A percentile compares a stretch with the other conserved stretches of the same genome.
These are phyloP conservation scores for Solanum pimpinellifolium DNA, from an alignment of 257 asterid species.

Conservation along the genomic window DNA sequence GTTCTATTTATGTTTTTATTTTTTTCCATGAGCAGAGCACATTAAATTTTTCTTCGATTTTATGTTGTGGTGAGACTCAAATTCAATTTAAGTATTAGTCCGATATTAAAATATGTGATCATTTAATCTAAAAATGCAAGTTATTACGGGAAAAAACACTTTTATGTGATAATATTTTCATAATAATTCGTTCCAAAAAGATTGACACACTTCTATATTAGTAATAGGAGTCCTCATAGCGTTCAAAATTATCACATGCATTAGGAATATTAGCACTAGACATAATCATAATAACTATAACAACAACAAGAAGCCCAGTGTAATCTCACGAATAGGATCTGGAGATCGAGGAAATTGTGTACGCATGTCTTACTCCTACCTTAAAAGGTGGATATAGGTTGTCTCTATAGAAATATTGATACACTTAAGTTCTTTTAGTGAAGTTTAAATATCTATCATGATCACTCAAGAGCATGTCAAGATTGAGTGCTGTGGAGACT, in stretches of 20 bases:
- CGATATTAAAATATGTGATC: neutral
- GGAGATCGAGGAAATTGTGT: no score
- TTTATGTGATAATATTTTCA: neutral
- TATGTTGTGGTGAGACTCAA: neutral
- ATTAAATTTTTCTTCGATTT: neutral
- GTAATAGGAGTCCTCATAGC: neutral
- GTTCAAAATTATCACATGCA: neutral
- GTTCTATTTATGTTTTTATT: no score
- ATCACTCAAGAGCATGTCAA: conserved; percentile 17
- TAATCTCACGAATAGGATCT: neutral
- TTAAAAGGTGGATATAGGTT: neutral
- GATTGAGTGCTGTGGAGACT: conserved; percentile 21
- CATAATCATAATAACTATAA: neutral
- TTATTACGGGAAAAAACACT: neutral
- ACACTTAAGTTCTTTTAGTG: neutral
- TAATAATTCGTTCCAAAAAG: neutral
- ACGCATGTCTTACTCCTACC: neutral
- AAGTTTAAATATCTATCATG: conserved; percentile 20
- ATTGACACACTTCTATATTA: neutral
- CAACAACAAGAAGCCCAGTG: neutral
- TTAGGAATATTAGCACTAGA: neutral
- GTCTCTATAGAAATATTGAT: neutral
- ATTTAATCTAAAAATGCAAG: neutral
- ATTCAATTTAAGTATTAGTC: neutral
- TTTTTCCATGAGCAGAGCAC: neutral